Base-by-base conservation (phyloP, 2,329 filamentous ascomycete genomes). In the Trichophyton rubrum region DNA sequence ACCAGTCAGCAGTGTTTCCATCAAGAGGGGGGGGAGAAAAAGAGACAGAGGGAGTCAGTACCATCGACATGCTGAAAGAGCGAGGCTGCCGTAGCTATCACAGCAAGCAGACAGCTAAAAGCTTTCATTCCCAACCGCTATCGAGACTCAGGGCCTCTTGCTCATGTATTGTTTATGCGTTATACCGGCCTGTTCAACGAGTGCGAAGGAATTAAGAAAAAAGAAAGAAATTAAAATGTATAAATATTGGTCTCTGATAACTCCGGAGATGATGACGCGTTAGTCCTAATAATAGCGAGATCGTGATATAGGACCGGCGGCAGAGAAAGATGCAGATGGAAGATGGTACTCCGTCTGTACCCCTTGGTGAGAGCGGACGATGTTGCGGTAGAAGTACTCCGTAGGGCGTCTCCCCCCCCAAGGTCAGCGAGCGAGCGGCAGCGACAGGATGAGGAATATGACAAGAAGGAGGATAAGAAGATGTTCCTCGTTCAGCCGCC, bases 1-100 rank as follows among this genome's bases (percentile, higher is more conserved):
- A 53, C 2, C 40, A 11, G 38, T 61, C 55, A 66, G 60, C 41
- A 51, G 4, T 17, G n/a, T 35, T 22, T 41, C 7, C 17, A 43
- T 33, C 27, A 35, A 24, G 27, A 30, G 27, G 33, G 33, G 33
- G 33, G 11, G 8, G 53, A 59, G 13, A 62, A 51, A 60, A 17
- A 20, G 9, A 3, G 20, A 24, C 3, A 57, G 43, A 7, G 20
- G 15, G 22, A 22, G 6, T n/a, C 3, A 61, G 62, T 65, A 67
- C 66, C 66, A 49, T 63, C 35, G 55, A 63, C 64, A 63, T 63
- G 62, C 38, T 58, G 57, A 41, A 71, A 64, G 45, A 71, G 43
- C 9, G 67, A 66, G 41, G 70, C 47, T 51, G 63, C 64, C 62
- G 67, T 66, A 59, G 68, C 65, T 64, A 69, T 55, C 41, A 69